phyloP scores from a whole-genome alignment of 2,329 filamentous ascomycete genomes.

The Fusarium luffae region DNA sequence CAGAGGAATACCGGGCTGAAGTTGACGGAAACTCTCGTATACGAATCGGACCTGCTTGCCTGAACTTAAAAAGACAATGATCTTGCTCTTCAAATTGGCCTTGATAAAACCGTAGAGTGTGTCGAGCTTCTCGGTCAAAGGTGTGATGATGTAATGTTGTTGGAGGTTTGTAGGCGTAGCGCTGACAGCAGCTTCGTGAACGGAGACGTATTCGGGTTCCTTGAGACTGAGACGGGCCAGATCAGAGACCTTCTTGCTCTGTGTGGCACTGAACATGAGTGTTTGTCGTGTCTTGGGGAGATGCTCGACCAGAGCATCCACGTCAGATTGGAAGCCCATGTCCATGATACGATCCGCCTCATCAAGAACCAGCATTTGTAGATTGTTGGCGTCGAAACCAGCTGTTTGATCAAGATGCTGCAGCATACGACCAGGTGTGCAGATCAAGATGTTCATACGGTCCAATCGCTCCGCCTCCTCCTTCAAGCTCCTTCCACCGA shows the following conservation, averaged over 20 bases:
- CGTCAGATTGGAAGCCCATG: conserved; percentile 91
- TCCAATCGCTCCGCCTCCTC: conserved; percentile 86
- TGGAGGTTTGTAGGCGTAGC: conserved; percentile 87
- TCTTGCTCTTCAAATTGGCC: conserved; percentile 90
- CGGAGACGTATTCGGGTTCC: conserved; percentile 94
- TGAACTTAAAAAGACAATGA: conserved; percentile 93
- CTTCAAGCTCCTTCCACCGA: conserved; percentile 89
- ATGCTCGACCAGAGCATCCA: conserved; percentile 94
- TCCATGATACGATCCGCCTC: conserved; percentile 98
- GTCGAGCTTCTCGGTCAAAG: conserved; percentile 88
- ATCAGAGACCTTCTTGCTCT: conserved; percentile 94
- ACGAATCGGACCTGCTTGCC: conserved; percentile 97
- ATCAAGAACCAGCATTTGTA: conserved; percentile 93
- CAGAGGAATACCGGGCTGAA: conserved; percentile 93
- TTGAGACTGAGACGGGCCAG: conserved; percentile 87
- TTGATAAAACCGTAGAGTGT: conserved; percentile 94
- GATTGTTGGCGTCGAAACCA: conserved; percentile 86
- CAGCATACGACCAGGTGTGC: conserved; percentile 92
- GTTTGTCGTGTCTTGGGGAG: conserved; percentile 88
- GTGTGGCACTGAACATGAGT: conserved; percentile 93
- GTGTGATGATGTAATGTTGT: conserved; percentile 90
- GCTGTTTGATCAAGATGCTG: conserved; percentile 97
- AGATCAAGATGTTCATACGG: conserved; percentile 97
- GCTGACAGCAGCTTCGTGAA: conserved; percentile 82
- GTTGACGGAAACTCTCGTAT: conserved; percentile 90